Evolutionary conservation across 805 yeast species (phyloP).

Genomic region (Debaryomyces maramus): DNA sequence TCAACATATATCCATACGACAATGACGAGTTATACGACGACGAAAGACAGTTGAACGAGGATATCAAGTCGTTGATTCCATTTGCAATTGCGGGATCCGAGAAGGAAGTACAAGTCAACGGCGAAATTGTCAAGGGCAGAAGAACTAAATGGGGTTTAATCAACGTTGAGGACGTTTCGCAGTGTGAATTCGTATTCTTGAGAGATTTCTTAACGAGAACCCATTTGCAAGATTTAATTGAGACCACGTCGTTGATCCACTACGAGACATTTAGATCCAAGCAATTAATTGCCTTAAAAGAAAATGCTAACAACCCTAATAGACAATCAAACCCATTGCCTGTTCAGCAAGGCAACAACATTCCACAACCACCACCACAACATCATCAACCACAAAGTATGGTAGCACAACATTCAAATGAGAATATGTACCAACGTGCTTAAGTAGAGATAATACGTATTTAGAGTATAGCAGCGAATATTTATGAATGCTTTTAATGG

Average conservation of each 20-base stretch:
- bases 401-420: slow-evolving; percentile 5
- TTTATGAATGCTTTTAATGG: not conserved
- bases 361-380: slow-evolving; percentile 1
- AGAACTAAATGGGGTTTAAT: slow-evolving; percentile 92
- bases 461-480: not conserved
- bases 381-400: not conserved
- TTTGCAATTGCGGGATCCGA: slow-evolving; percentile 95
- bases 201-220: slow-evolving; percentile 94
- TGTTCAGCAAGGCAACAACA: not conserved
- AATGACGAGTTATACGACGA: slow-evolving; percentile 66
- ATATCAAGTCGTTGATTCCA: slow-evolving; percentile 75
- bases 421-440: slow-evolving; percentile 7
- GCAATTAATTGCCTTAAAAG: slow-evolving; percentile 91
- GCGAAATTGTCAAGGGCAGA: slow-evolving; percentile 83
- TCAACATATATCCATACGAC: slow-evolving; percentile 85
- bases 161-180: slow-evolving; percentile 90
- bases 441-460: not conserved
- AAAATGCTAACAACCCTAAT: slow-evolving; percentile 63
- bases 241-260: slow-evolving; percentile 82
- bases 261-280: slow-evolving; percentile 92
- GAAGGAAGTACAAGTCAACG: slow-evolving; percentile 69
- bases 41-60: slow-evolving; percentile 70
- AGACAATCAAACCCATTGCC: slow-evolving; percentile 28
- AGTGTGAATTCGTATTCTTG: slow-evolving; percentile 92
- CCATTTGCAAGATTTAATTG: slow-evolving; percentile 93